phyloP scores from a whole-genome alignment of 768 basidiomycete genomes.

The Phlebiopsis flavidoalba region DNA sequence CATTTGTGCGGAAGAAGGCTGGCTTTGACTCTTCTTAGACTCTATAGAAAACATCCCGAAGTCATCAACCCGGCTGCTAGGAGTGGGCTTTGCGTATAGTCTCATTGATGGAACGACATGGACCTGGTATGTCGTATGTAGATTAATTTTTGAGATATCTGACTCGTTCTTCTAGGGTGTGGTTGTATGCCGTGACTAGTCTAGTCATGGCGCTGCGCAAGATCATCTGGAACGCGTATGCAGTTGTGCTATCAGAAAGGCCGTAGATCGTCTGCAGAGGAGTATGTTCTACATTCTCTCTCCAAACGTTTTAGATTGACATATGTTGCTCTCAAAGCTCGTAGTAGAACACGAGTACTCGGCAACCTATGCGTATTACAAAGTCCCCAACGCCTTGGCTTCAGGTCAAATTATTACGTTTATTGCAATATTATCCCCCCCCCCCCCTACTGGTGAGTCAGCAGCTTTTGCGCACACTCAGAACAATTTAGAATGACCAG shows the following conservation, averaged over 20 bases:
- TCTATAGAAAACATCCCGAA: slow-evolving; percentile 95
- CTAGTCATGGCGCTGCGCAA: slow-evolving; percentile 89
- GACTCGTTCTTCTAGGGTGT: slow-evolving; percentile 62
- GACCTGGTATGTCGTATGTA: slow-evolving; percentile 54
- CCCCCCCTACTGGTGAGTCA: slow-evolving; percentile 83
- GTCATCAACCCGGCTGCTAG: slow-evolving; percentile 85
- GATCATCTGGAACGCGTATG: slow-evolving; percentile 87
- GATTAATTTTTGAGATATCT: not conserved
- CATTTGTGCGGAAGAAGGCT: slow-evolving; percentile 97
- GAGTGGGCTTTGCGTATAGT: slow-evolving; percentile 97
- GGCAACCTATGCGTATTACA: slow-evolving; percentile 92
- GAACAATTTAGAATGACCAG: not conserved
- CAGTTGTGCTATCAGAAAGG: slow-evolving; percentile 92
- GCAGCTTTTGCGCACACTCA: not conserved
- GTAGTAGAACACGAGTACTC: slow-evolving; percentile 88
- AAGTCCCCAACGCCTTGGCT: slow-evolving; percentile 97
- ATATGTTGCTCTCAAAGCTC: slow-evolving; percentile 50
- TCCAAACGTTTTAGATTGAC: not conserved
- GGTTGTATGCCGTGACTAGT: slow-evolving; percentile 88
- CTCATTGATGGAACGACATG: slow-evolving; percentile 90
- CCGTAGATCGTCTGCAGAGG: slow-evolving; percentile 82
- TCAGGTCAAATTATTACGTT: slow-evolving; percentile 89
- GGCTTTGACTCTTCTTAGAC: slow-evolving; percentile 85
- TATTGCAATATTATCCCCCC: slow-evolving; percentile 94
- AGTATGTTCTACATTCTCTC: slow-evolving; percentile 36